Evolutionary conservation across 2,329 filamentous ascomycete genomes (phyloP).

Genomic region (Colletotrichum lentis): DNA sequence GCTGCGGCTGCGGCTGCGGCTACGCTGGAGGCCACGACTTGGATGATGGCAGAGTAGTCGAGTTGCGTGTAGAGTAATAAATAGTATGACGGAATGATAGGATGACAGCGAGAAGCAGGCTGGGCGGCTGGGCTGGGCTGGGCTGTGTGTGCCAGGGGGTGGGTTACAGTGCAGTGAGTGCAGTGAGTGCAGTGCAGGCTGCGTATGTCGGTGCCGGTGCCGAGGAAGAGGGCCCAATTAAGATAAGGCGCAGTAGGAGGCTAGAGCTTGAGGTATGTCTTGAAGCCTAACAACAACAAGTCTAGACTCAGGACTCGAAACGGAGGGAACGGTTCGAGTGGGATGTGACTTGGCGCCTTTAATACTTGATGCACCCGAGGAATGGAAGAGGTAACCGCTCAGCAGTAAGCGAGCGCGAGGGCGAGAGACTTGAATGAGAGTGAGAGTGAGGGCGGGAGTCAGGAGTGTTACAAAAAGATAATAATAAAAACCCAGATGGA

Average conservation of each 20-base stretch:
- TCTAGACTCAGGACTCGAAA: background rate
- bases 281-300: background rate
- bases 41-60: constrained; percentile 14
- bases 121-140: background rate
- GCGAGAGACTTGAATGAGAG: background rate
- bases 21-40: constrained; percentile 24
- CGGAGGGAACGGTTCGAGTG: too few species aligned
- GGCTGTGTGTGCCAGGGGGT: background rate
- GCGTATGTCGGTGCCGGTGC: background rate
- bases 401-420: background rate
- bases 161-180: too few species aligned
- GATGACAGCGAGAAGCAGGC: background rate
- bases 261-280: background rate
- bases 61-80: constrained; percentile 1
- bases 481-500: too few species aligned
- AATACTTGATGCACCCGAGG: too few species aligned
- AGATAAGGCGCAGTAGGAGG: background rate
- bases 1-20: constrained; percentile 4
- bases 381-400: too few species aligned
- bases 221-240: background rate
- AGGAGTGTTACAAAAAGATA: too few species aligned
- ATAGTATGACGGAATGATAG: too few species aligned
- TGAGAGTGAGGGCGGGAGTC: background rate
- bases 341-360: too few species aligned
- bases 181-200: too few species aligned